Conservation (phyloP, 2,329 filamentous ascomycete species). For the Eutypa lata region DNA sequence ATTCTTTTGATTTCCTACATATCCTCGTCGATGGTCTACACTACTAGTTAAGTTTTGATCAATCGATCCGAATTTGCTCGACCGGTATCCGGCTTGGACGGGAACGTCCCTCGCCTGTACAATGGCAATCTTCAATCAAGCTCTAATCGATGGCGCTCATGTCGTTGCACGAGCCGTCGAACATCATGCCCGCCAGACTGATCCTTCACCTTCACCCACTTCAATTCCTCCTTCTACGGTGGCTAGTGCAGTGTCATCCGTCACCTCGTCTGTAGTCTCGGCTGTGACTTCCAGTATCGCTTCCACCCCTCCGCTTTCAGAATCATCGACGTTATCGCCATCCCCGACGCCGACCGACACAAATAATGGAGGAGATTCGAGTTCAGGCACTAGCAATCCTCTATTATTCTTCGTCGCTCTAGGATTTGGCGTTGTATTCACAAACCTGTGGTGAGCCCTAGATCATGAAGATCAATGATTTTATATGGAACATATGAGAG, state of each 20-base stretch:
- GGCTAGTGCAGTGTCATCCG: slow-evolving; percentile 4
- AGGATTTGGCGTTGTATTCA: slow-evolving; percentile 97
- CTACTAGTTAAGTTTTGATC: neutral
- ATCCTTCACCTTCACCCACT: neutral
- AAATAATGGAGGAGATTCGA: slow-evolving; percentile 20
- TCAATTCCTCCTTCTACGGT: neutral
- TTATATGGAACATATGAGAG: neutral
- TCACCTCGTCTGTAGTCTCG: slow-evolving; percentile 2
- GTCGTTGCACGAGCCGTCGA: slow-evolving; percentile 34
- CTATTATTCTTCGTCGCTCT: slow-evolving; percentile 91
- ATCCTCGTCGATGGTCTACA: neutral
- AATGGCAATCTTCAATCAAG: slow-evolving; percentile 36
- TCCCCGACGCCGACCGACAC: slow-evolving; percentile 13
- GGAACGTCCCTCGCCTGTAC: slow-evolving; percentile 7
- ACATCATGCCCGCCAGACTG: slow-evolving; percentile 21
- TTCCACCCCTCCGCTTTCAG: slow-evolving; percentile 1
- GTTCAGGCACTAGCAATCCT: slow-evolving; percentile 64
- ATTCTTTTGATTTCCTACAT: neutral
- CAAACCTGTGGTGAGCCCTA: slow-evolving; percentile 86
- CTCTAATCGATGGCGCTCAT: slow-evolving; percentile 33
- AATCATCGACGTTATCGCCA: slow-evolving; percentile 8
- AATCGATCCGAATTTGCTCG: neutral
- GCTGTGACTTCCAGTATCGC: neutral
- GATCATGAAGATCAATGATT: neutral
- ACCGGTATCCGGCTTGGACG: neutral